These are phyloP conservation scores for Casuarina glauca DNA, from an alignment of 306 rosid species.

Conservation along the genomic window DNA sequence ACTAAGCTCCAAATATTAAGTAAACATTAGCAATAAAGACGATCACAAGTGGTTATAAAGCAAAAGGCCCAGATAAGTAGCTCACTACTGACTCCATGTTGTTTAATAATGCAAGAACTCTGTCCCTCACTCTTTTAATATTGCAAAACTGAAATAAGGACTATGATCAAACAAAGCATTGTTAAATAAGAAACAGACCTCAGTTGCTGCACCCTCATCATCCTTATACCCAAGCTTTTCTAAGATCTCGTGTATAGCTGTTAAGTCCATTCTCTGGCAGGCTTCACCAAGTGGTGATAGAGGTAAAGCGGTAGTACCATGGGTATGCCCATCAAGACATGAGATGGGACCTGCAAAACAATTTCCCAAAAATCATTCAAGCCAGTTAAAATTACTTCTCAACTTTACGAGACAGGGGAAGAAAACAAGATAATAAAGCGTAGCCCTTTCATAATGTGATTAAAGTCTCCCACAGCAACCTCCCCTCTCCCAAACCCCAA, in stretches of 20 bases:
- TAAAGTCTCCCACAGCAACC: too few species aligned
- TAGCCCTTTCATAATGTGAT: neutral
- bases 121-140: neutral
- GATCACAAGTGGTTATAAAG: neutral
- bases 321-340: constrained; percentile 85
- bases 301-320: constrained; percentile 53
- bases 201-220: constrained; percentile 91
- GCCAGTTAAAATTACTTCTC: constrained; percentile 21
- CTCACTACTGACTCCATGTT: neutral
- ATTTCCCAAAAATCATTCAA: constrained; percentile 29
- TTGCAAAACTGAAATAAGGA: neutral
- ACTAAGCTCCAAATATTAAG: neutral
- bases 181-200: constrained; percentile 55
- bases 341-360: constrained; percentile 79
- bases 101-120: neutral
- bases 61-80: neutral
- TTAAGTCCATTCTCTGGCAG: constrained; percentile 78
- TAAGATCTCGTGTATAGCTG: constrained; percentile 82
- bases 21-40: neutral
- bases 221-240: constrained; percentile 88
- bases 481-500: too few species aligned
- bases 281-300: constrained; percentile 86
- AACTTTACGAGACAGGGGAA: constrained; percentile 4
- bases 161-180: neutral
- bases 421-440: neutral